Conservation (phyloP, 768 basidiomycete genomes). For the Tricholomella constricta region DNA sequence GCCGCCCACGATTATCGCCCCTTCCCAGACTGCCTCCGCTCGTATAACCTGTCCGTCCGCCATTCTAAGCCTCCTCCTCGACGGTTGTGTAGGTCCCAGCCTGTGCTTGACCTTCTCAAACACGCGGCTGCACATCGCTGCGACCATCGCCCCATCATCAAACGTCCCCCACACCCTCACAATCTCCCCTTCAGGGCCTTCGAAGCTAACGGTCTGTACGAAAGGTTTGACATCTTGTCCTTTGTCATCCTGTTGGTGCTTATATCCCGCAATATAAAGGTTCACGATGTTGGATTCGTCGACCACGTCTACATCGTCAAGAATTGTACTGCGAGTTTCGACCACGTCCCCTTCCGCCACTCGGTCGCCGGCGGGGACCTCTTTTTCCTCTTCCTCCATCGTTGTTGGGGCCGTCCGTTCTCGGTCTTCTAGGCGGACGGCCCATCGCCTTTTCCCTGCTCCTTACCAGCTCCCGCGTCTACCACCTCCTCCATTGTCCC, state of each 20-base stretch:
- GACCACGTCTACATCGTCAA: neutral
- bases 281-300: neutral
- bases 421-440: neutral
- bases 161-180: constrained; percentile 20
- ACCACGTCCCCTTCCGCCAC: neutral
- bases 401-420: neutral
- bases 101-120: constrained; percentile 13
- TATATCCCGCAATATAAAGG: neutral
- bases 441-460: too few relatives aligned
- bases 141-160: constrained; percentile 34
- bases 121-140: constrained; percentile 22
- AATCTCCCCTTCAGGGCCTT: constrained; percentile 15
- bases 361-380: neutral
- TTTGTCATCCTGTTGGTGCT: neutral
- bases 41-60: constrained; percentile 32
- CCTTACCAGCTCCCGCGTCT: neutral
- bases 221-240: constrained; percentile 19
- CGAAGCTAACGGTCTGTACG: constrained; percentile 18
- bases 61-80: constrained; percentile 28
- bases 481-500: neutral
- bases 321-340: neutral
- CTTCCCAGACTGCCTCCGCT: too few relatives aligned
- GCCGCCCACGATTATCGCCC: constrained; percentile 14
- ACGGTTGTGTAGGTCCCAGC: constrained; percentile 15
- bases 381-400: neutral